Evolutionary conservation across 768 basidiomycete species (phyloP).

Genomic region (Mrakia gelida): DNA sequence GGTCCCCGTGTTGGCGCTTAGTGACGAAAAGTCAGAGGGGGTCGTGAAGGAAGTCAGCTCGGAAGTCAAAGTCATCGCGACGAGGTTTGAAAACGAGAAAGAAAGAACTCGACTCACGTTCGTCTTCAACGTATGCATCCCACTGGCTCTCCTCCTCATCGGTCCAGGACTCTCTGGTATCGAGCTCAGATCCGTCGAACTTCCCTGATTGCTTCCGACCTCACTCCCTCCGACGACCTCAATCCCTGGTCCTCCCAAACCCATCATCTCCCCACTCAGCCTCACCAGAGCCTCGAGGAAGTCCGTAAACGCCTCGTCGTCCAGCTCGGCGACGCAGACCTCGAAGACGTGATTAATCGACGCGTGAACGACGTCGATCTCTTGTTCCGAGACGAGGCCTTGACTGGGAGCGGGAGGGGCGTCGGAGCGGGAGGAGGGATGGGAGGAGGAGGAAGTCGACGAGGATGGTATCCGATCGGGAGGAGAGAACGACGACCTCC

Average conservation of each 20-base stretch:
- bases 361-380: conserved; percentile 65
- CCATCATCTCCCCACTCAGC: conserved; percentile 87
- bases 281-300: conserved; percentile 77
- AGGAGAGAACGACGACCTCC: conserved; percentile 6
- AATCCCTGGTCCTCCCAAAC: conserved; percentile 37
- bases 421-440: background rate
- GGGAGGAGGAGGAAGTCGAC: conserved; percentile 31
- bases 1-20: conserved; percentile 53
- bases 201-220: background rate
- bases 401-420: background rate
- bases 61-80: background rate
- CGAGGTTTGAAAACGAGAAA: no score
- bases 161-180: conserved; percentile 5
- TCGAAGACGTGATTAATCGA: conserved; percentile 83
- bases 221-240: background rate
- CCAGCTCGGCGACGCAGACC: conserved; percentile 66
- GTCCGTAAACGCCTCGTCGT: conserved; percentile 72
- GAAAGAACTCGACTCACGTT: conserved; percentile 55
- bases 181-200: conserved; percentile 10
- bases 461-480: conserved; percentile 35
- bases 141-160: conserved; percentile 66
- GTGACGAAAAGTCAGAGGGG: no score
- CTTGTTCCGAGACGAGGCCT: conserved; percentile 57
- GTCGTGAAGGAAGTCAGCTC: background rate
- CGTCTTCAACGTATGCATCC: conserved; percentile 75